phyloP scores from a whole-genome alignment of 1,284 basidiomycete species.

The Xerocomus minutiporus region DNA sequence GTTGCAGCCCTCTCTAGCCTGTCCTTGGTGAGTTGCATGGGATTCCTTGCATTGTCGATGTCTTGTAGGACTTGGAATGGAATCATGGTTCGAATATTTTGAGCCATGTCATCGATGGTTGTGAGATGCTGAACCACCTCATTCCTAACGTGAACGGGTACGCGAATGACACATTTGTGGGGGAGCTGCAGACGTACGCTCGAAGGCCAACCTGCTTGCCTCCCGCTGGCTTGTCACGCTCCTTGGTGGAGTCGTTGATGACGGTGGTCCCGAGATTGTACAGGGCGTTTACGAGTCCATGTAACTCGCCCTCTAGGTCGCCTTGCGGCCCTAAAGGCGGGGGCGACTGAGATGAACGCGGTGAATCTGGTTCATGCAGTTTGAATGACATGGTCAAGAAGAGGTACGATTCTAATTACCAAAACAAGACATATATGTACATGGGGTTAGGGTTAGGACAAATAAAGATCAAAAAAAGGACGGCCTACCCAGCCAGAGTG shows the following conservation, averaged over 20 bases:
- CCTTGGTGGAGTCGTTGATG: slow-evolving; percentile 72
- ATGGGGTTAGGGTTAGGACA: slow-evolving; percentile 42
- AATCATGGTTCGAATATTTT: slow-evolving; percentile 55
- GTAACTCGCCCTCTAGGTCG: slow-evolving; percentile 68
- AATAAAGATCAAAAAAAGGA: neutral
- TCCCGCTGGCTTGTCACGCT: slow-evolving; percentile 59
- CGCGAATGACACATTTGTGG: neutral
- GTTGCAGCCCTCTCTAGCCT: slow-evolving; percentile 73
- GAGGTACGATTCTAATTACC: neutral
- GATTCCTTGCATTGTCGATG: slow-evolving; percentile 74
- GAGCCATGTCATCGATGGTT: slow-evolving; percentile 61
- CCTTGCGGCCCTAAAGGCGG: slow-evolving; percentile 62
- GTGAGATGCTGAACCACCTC: slow-evolving; percentile 63
- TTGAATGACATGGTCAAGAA: slow-evolving; percentile 16
- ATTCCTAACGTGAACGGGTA: slow-evolving; percentile 42
- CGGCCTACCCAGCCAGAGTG: slow-evolving; percentile 37
- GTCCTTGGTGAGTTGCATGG: slow-evolving; percentile 73
- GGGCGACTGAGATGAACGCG: slow-evolving; percentile 65
- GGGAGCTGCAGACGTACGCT: slow-evolving; percentile 43
- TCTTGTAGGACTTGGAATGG: slow-evolving; percentile 69
- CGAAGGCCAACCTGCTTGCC: slow-evolving; percentile 66
- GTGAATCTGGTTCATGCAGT: slow-evolving; percentile 59
- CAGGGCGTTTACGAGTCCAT: slow-evolving; percentile 67
- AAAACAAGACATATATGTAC: slow-evolving; percentile 2
- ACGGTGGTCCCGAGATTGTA: slow-evolving; percentile 77